phyloP scores from a whole-genome alignment of 768 basidiomycete species.

The Pilatotrama ljubarskyi region DNA sequence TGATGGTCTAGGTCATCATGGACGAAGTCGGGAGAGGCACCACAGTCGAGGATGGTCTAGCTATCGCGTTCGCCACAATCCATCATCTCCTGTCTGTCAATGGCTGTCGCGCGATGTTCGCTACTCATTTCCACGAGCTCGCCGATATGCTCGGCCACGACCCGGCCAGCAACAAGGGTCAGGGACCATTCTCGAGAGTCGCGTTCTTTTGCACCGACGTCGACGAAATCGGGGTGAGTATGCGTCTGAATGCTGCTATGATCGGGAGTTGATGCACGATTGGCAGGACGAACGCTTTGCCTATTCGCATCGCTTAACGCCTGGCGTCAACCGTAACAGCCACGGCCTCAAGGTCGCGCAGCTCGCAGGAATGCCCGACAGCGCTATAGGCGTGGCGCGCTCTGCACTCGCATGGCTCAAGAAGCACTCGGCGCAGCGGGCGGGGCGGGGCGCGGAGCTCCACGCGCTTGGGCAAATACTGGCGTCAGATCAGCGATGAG shows the following conservation, averaged over 20 bases:
- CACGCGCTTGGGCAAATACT: slow-evolving; percentile 22
- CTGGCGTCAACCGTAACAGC: slow-evolving; percentile 87
- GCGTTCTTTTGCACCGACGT: slow-evolving; percentile 91
- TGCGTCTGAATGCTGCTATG: not conserved
- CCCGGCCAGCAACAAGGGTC: slow-evolving; percentile 33
- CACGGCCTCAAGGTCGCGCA: slow-evolving; percentile 91
- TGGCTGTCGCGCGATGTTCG: slow-evolving; percentile 84
- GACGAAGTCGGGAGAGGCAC: slow-evolving; percentile 99
- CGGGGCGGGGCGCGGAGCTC: slow-evolving; percentile 9
- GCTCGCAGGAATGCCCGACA: slow-evolving; percentile 77
- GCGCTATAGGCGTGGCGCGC: slow-evolving; percentile 61
- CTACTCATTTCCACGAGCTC: slow-evolving; percentile 98
- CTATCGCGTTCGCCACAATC: slow-evolving; percentile 89
- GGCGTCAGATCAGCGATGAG: slow-evolving; percentile 1
- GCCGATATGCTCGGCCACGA: slow-evolving; percentile 74
- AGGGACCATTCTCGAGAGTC: slow-evolving; percentile 57
- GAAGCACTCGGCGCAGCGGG: slow-evolving; percentile 4
- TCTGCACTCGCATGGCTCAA: slow-evolving; percentile 47
- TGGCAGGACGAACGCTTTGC: slow-evolving; percentile 73
- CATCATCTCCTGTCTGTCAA: slow-evolving; percentile 77
- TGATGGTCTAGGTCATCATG: slow-evolving; percentile 81
- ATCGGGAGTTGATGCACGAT: not conserved
- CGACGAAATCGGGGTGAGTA: slow-evolving; percentile 69
- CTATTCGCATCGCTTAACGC: slow-evolving; percentile 78
- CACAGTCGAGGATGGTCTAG: slow-evolving; percentile 87